These are phyloP conservation scores for Zoysia pacifica DNA, from an alignment of 176 grass and related monocot species.

Conservation along the genomic window DNA sequence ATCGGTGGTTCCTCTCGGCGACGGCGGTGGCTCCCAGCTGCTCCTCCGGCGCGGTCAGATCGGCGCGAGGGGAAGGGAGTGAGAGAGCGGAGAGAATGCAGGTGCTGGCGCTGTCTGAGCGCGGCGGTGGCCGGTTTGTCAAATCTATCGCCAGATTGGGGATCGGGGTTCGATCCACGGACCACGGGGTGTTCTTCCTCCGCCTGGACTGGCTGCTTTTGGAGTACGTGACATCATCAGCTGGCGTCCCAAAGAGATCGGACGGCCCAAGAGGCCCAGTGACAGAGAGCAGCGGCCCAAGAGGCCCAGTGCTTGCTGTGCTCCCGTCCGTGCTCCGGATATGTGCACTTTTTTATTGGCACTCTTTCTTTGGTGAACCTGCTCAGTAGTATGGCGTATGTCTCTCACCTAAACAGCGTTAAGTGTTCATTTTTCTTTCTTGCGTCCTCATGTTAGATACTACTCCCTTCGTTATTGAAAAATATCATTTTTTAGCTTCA, in stretches of 20 bases:
- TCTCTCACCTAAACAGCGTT: too few relatives aligned
- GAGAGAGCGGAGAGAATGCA: neutral
- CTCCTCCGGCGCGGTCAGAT: neutral
- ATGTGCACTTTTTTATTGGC: too few relatives aligned
- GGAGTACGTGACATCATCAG: too few relatives aligned
- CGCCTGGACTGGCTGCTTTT: too few relatives aligned
- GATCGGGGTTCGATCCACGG: neutral
- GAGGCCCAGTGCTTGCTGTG: too few relatives aligned
- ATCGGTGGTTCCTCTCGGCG: constrained; percentile 5
- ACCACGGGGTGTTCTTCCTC: neutral
- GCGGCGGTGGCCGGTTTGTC: neutral
- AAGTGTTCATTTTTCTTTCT: too few relatives aligned
- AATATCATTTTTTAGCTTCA: too few relatives aligned
- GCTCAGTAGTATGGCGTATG: too few relatives aligned
- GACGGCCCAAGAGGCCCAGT: neutral
- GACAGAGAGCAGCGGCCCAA: neutral
- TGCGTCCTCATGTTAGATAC: too few relatives aligned
- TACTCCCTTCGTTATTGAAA: too few relatives aligned
- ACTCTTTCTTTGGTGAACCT: too few relatives aligned
- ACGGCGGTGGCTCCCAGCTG: neutral
- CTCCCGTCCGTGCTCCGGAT: too few relatives aligned
- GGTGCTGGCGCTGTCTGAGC: neutral
- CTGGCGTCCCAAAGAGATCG: neutral
- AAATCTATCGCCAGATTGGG: neutral
- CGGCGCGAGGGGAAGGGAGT: neutral